Percentiles rank a stretch among this genome's conserved stretches.
Evolutionary conservation across 805 yeast genomes (phyloP).

Genomic region (Jamesozyma jinghongensis): DNA sequence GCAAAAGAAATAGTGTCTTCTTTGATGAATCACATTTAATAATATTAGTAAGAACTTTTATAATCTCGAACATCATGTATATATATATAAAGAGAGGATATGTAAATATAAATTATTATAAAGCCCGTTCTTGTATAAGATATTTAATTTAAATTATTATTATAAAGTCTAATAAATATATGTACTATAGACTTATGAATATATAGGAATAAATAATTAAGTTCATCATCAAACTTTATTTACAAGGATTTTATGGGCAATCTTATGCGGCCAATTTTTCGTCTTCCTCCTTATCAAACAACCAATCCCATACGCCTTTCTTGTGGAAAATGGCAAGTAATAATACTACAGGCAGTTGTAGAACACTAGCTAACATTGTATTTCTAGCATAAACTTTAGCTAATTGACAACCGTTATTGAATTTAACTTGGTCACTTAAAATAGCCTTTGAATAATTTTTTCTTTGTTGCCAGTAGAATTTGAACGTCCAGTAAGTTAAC

Average conservation of each 20-base stretch:
- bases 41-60: slow-evolving; percentile 7
- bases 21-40: slow-evolving; percentile 1
- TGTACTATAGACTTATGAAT: too few species aligned
- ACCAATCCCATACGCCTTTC: slow-evolving; percentile 88
- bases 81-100: neutral
- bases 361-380: slow-evolving; percentile 88
- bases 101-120: neutral
- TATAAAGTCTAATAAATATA: too few species aligned
- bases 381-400: slow-evolving; percentile 71
- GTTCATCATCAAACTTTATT: neutral
- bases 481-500: slow-evolving; percentile 69
- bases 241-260: neutral
- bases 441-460: slow-evolving; percentile 40
- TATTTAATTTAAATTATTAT: too few species aligned
- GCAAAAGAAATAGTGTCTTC: slow-evolving; percentile 7
- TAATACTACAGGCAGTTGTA: slow-evolving; percentile 86
- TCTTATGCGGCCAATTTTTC: slow-evolving; percentile 1
- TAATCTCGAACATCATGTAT: neutral
- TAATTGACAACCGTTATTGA: slow-evolving; percentile 46
- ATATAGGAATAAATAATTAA: too few species aligned
- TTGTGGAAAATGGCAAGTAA: slow-evolving; percentile 91
- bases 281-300: slow-evolving; percentile 29
- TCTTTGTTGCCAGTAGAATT: slow-evolving; percentile 80
- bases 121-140: neutral
- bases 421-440: slow-evolving; percentile 25